phyloP scores from a whole-genome alignment of 192 early-diverging fungal species.

The Backusella sp. region DNA sequence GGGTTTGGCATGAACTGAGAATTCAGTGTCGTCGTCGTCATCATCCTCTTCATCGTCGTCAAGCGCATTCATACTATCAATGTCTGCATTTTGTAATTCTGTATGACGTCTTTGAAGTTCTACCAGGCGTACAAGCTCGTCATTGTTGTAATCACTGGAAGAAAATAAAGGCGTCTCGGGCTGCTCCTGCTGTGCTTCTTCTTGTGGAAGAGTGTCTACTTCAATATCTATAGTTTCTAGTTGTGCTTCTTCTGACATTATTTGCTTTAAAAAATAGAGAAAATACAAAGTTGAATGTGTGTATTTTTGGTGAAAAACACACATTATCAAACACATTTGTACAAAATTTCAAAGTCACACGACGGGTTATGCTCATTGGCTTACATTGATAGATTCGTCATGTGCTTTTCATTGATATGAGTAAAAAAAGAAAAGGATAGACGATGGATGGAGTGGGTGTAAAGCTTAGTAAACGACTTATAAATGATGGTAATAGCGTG shows the following conservation, averaged over 20 bases:
- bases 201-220: not conserved
- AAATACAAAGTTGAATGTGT: not conserved
- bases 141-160: slow-evolving; percentile 8
- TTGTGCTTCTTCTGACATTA: not conserved
- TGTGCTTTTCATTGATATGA: too few species aligned
- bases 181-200: not conserved
- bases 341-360: not conserved
- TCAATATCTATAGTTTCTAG: not conserved
- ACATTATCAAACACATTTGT: not conserved
- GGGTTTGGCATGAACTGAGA: not conserved
- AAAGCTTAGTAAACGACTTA: too few species aligned
- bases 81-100: not conserved
- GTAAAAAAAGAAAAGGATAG: too few species aligned
- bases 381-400: not conserved
- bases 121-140: slow-evolving; percentile 10
- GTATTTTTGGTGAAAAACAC: not conserved
- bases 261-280: not conserved
- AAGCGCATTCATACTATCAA: not conserved
- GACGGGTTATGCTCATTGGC: not conserved
- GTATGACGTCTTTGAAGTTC: slow-evolving; percentile 16
- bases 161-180: not conserved
- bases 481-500: too few species aligned
- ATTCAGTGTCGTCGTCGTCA: slow-evolving; percentile 12
- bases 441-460: too few species aligned
- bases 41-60: not conserved